Conservation (phyloP, 352 stramenopile genomes). For the Phytophthora colocasiae region DNA sequence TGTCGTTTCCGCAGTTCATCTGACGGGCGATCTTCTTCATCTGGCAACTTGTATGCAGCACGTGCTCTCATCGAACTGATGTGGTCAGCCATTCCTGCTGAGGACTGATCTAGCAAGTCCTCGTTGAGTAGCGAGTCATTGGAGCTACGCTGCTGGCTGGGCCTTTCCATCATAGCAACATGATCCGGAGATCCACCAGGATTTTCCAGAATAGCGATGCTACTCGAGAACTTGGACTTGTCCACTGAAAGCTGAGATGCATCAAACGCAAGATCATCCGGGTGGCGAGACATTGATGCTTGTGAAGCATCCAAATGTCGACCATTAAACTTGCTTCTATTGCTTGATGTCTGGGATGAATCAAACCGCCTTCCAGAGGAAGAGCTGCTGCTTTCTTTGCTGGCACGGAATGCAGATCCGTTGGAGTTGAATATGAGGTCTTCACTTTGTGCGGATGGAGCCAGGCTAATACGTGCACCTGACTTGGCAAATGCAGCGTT, state of each 20-base stretch:
- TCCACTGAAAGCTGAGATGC: slow-evolving; percentile 36
- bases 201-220: slow-evolving; percentile 38
- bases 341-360: slow-evolving; percentile 13
- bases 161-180: slow-evolving; percentile 45
- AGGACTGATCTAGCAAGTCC: slow-evolving; percentile 53
- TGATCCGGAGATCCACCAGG: slow-evolving; percentile 31
- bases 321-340: slow-evolving; percentile 17
- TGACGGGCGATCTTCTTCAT: slow-evolving; percentile 50
- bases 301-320: slow-evolving; percentile 23
- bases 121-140: slow-evolving; percentile 45
- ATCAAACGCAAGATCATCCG: slow-evolving; percentile 33
- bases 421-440: slow-evolving; percentile 38
- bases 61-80: slow-evolving; percentile 43
- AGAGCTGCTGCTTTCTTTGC: slow-evolving; percentile 21
- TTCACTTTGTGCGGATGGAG: slow-evolving; percentile 27
- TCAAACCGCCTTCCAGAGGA: slow-evolving; percentile 12
- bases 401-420: slow-evolving; percentile 15
- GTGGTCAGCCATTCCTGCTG: slow-evolving; percentile 48
- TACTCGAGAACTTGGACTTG: slow-evolving; percentile 39
- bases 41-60: slow-evolving; percentile 30
- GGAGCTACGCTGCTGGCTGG: slow-evolving; percentile 38
- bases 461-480: slow-evolving; percentile 26
- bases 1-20: slow-evolving; percentile 57
- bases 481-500: slow-evolving; percentile 31
- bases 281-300: slow-evolving; percentile 9